Base-by-base conservation (phyloP, 768 basidiomycete species). In the Suillus spraguei region DNA sequence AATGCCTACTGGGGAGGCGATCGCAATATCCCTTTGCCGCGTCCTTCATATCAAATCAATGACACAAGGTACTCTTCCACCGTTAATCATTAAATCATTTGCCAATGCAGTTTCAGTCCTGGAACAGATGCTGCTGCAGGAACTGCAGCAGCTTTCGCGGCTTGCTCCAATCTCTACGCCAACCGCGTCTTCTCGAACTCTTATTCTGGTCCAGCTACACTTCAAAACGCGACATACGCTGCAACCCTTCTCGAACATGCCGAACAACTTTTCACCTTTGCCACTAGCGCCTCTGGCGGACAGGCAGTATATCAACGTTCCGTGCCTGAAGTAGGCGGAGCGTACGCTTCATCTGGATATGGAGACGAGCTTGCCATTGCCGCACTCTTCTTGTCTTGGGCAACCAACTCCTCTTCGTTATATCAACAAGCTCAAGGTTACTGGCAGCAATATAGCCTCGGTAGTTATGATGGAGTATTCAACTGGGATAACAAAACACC, bases 1-100 rank as follows among this genome's bases (percentile, higher is more conserved):
- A 84, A 91, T 68, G 81, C 81, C 3, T 98, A 97, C 71, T 97
- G 95, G 94, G 95, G 94, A 64, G 92, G 90, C 13, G 95, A 97
- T 68, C 82, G 80, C 54, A 80, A 80, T 63, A 92, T 97, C 58
- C 94, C 94, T 13, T 76, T 75, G 17, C 85, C 87, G 28, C 87
- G 96, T 42, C 85, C 89, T 1, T 86, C 90, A 1, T 95, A 85
- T 77, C 86, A 88, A 67, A 87, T 97, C 67, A 95, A 95, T 67
- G 76, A 81, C 62, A 88, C 89, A 0, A 78, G 73, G 84, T 84
- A 65, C 46, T 70, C 20, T 35, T 3, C 49, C 47, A 54, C 33
- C 22, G 3, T 50, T 41, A 5, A 24, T 5, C 2, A 22, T 52
- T 41, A 33, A 11, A 3, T 41, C 20, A 56, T 70, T 46, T 62